phyloP scores from a whole-genome alignment of 2,329 filamentous ascomycete genomes.

The Ilyonectria sp. region DNA sequence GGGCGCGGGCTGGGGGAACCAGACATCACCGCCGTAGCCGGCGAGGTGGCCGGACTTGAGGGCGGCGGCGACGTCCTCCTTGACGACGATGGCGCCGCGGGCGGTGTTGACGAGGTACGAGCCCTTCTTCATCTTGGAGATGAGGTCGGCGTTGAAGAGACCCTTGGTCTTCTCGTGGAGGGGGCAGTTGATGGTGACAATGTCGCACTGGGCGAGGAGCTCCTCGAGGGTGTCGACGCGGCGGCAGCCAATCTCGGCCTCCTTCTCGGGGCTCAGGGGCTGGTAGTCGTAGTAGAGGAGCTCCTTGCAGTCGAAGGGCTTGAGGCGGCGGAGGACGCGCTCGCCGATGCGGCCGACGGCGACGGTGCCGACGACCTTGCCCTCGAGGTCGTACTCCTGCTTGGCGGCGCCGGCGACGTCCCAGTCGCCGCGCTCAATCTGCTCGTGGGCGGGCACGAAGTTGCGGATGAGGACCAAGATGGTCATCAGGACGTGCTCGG shows the following conservation, averaged over 20 bases:
- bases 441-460: conserved; percentile 97
- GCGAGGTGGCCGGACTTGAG: conserved; percentile 92
- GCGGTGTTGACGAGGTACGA: conserved; percentile 99
- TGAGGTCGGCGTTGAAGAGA: conserved; percentile 98
- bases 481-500: conserved; percentile 99
- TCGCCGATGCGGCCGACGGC: conserved; percentile 98
- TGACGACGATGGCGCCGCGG: conserved; percentile 98
- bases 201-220: conserved; percentile 92
- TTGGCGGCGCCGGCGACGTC: conserved; percentile 96
- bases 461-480: conserved; percentile 97
- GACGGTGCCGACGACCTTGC: conserved; percentile 97
- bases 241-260: conserved; percentile 96
- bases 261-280: conserved; percentile 85
- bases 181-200: conserved; percentile 99
- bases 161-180: conserved; percentile 98
- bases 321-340: conserved; percentile 95
- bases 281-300: conserved; percentile 99
- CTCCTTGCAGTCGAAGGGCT: conserved; percentile 99
- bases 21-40: conserved; percentile 91
- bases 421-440: conserved; percentile 92
- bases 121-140: conserved; percentile 98
- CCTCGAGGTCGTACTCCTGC: conserved; percentile 98
- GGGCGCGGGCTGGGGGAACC: conserved; percentile 98
- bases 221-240: conserved; percentile 93
- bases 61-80: conserved; percentile 97